A percentile compares a stretch with the other conserved stretches of the same genome.
phyloP scores from a whole-genome alignment of 495 filamentous ascomycete genomes.

The Durotheca rogersii region DNA sequence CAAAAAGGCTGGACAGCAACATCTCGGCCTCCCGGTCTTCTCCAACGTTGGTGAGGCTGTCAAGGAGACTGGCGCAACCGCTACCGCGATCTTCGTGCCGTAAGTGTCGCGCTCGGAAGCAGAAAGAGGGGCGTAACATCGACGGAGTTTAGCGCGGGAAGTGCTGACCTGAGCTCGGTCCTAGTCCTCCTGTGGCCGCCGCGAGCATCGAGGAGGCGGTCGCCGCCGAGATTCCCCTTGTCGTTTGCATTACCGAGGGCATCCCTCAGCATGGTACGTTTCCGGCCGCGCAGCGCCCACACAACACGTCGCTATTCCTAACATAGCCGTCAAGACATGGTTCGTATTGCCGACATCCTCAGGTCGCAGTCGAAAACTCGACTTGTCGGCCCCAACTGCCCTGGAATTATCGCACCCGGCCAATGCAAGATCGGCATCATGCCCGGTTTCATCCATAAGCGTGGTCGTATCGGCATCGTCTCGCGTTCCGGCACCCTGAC shows the following conservation, averaged over 20 bases:
- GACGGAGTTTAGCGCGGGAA: not conserved
- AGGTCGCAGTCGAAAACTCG: constrained; percentile 97
- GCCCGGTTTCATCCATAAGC: constrained; percentile 99
- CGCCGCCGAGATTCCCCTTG: constrained; percentile 83
- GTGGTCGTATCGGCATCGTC: constrained; percentile 96
- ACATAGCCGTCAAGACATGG: constrained; percentile 71
- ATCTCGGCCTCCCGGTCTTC: constrained; percentile 93
- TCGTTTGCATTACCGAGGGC: constrained; percentile 98
- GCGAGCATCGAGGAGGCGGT: constrained; percentile 97
- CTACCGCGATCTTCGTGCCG: constrained; percentile 97
- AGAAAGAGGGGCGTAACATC: constrained; percentile 20
- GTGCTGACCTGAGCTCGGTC: not conserved
- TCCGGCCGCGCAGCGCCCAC: not conserved
- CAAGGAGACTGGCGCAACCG: constrained; percentile 85
- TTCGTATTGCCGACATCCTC: constrained; percentile 95
- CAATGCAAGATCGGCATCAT: constrained; percentile 99
- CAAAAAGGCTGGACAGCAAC: constrained; percentile 89
- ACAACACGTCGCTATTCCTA: not conserved
- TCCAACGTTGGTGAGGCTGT: constrained; percentile 84
- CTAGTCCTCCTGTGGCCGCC: constrained; percentile 84
- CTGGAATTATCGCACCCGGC: constrained; percentile 93
- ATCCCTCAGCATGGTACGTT: constrained; percentile 90
- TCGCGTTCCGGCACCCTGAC: constrained; percentile 97
- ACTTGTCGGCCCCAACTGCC: constrained; percentile 96
- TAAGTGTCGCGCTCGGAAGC: constrained; percentile 45